Evolutionary conservation across 2,329 filamentous ascomycete genomes (phyloP).

Genomic region (Remersonia thermophila): DNA sequence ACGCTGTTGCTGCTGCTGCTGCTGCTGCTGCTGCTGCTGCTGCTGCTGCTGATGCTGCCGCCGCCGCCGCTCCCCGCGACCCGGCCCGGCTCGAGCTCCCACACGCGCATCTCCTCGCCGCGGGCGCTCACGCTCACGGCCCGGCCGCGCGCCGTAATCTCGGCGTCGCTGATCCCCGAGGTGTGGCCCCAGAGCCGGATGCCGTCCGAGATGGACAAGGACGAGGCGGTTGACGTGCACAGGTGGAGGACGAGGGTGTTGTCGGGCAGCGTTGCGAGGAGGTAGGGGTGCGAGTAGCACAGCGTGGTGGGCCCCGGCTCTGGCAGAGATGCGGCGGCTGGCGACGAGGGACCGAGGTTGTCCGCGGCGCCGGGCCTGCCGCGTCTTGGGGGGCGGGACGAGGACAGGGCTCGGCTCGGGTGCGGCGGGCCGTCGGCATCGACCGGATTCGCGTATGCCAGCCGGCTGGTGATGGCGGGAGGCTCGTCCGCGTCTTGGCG

Average conservation of each 20-base stretch:
- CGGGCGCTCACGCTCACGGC: slow-evolving; percentile 76
- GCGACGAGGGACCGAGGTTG: not conserved
- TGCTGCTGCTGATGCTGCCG: too few species aligned
- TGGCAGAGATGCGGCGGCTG: not conserved
- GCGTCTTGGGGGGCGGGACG: too few species aligned
- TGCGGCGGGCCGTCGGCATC: slow-evolving; percentile 6
- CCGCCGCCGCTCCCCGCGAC: slow-evolving; percentile 23
- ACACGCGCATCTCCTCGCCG: slow-evolving; percentile 72
- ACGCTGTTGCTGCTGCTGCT: slow-evolving; percentile 24
- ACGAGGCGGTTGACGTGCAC: slow-evolving; percentile 57
- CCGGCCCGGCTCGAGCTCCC: slow-evolving; percentile 68
- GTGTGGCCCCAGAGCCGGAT: slow-evolving; percentile 84
- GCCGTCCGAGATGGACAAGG: slow-evolving; percentile 58
- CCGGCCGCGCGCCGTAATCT: slow-evolving; percentile 74
- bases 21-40: too few species aligned
- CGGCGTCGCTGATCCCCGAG: slow-evolving; percentile 72
- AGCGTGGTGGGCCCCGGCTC: slow-evolving; percentile 45
- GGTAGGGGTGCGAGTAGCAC: slow-evolving; percentile 69
- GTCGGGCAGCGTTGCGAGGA: slow-evolving; percentile 71
- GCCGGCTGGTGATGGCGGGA: slow-evolving; percentile 25
- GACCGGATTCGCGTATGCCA: slow-evolving; percentile 27
- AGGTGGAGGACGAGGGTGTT: slow-evolving; percentile 79
- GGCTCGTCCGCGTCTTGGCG: slow-evolving; percentile 15
- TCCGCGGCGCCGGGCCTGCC: slow-evolving; percentile 1
- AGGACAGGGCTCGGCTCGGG: too few species aligned